Evolutionary conservation across 495 filamentous ascomycete species (phyloP).

Genomic region (Lophium mytilinum): DNA sequence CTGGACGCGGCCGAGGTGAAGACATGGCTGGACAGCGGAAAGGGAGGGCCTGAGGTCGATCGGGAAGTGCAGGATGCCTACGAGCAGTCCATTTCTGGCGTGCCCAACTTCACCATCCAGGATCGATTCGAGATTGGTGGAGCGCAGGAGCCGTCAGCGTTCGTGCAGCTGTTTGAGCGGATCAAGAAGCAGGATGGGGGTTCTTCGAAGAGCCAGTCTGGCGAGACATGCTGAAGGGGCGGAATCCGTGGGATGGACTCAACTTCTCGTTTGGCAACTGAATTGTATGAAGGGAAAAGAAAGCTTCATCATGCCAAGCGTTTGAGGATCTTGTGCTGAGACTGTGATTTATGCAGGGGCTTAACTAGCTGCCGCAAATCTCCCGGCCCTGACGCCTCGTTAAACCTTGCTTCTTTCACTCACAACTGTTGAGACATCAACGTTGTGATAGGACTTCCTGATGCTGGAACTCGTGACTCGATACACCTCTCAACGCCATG

Average conservation of each 20-base stretch:
- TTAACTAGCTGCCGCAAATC: neutral
- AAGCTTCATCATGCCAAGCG: neutral
- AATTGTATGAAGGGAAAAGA: too few relatives aligned
- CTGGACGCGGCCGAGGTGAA: constrained; percentile 51
- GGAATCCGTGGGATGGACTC: too few relatives aligned
- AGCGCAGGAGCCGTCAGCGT: constrained; percentile 34
- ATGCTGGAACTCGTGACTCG: neutral
- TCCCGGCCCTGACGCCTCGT: neutral
- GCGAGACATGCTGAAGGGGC: neutral
- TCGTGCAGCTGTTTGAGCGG: constrained; percentile 31
- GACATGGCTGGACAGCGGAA: constrained; percentile 54
- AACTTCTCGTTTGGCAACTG: too few relatives aligned
- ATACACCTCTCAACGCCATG: neutral
- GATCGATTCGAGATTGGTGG: constrained; percentile 31
- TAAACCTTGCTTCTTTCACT: neutral
- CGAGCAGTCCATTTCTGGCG: constrained; percentile 52
- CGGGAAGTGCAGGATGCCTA: constrained; percentile 55
- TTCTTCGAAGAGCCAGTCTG: neutral
- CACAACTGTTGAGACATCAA: neutral
- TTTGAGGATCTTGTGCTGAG: neutral
- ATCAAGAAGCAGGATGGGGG: constrained; percentile 27
- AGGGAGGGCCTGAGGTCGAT: constrained; percentile 63
- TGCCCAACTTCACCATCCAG: constrained; percentile 59
- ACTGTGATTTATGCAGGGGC: neutral
- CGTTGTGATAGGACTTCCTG: neutral